Evolutionary conservation across 345 rosid genomes (phyloP).

Genomic region (Lepidium aucheri): DNA sequence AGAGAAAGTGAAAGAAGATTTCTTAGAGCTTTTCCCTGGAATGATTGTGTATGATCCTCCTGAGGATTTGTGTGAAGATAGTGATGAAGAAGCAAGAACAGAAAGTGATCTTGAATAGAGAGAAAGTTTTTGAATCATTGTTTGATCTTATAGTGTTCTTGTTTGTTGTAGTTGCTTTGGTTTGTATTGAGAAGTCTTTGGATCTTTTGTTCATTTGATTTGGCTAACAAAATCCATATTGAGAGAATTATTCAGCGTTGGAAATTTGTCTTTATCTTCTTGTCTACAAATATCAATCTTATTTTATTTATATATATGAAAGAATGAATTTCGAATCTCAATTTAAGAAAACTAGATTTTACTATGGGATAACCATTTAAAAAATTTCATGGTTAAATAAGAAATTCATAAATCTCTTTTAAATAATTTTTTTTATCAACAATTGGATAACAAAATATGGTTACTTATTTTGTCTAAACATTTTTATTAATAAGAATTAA

Average conservation of each 20-base stretch:
- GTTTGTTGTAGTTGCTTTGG: background rate
- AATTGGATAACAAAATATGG: no score
- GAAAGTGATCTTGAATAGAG: constrained; percentile 45
- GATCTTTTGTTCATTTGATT: background rate
- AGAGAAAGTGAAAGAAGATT: constrained; percentile 74
- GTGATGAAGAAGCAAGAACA: constrained; percentile 33
- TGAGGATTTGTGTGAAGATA: constrained; percentile 52
- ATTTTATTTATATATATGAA: no score
- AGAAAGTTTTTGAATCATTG: background rate
- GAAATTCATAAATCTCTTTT: no score
- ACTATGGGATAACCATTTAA: no score
- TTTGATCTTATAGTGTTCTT: background rate
- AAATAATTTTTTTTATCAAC: no score
- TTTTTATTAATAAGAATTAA: no score
- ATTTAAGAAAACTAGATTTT: no score
- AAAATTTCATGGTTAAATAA: no score
- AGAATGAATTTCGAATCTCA: no score
- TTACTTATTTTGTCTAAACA: no score
- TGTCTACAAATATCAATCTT: no score
- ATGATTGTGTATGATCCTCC: constrained; percentile 88
- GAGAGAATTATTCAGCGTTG: background rate
- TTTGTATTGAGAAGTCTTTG: background rate
- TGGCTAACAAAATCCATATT: background rate
- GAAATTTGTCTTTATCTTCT: no score
- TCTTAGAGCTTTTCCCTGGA: constrained; percentile 80